These are phyloP conservation scores for Cadophora sp. DNA, from an alignment of 2,329 filamentous ascomycete genomes.

Conservation along the genomic window DNA sequence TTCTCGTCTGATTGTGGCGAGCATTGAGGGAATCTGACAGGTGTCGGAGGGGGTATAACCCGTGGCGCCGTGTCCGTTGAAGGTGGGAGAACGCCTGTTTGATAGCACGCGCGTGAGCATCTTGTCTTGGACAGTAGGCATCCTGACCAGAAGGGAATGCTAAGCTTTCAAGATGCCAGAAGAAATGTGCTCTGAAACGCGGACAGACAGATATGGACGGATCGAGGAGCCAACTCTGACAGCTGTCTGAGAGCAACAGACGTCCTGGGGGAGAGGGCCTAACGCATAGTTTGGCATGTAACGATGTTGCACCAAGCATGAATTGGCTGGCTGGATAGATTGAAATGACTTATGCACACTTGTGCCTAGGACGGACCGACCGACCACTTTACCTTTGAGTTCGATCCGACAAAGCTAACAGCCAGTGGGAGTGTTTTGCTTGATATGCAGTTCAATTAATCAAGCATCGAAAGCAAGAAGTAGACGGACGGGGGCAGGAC, in stretches of 20 bases:
- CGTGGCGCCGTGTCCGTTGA: slow-evolving; percentile 34
- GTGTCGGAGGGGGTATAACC: slow-evolving; percentile 38
- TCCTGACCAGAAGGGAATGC: not conserved
- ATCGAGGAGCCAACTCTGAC: slow-evolving; percentile 17
- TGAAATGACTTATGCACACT: slow-evolving; percentile 8
- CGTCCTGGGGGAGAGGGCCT: not conserved
- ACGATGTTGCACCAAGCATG: slow-evolving; percentile 11
- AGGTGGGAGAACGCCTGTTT: slow-evolving; percentile 33
- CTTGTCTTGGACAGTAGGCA: not conserved
- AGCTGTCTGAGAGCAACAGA: slow-evolving; percentile 21
- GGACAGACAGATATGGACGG: slow-evolving; percentile 14
- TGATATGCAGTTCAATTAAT: not conserved
- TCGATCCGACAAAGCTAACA: not conserved
- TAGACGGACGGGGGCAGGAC: not conserved
- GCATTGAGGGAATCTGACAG: slow-evolving; percentile 38
- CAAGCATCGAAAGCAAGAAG: not conserved
- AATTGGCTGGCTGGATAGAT: not conserved
- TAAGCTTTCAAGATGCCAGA: slow-evolving; percentile 5
- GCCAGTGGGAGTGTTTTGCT: not conserved
- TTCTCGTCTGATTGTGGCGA: slow-evolving; percentile 49
- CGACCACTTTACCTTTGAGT: not conserved
- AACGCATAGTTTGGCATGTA: slow-evolving; percentile 27
- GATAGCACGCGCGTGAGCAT: slow-evolving; percentile 32
- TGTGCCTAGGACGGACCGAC: slow-evolving; percentile 3
- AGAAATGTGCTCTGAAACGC: slow-evolving; percentile 24